phyloP scores from a whole-genome alignment of 2,329 filamentous ascomycete species.

The Diaporthe batatas region DNA sequence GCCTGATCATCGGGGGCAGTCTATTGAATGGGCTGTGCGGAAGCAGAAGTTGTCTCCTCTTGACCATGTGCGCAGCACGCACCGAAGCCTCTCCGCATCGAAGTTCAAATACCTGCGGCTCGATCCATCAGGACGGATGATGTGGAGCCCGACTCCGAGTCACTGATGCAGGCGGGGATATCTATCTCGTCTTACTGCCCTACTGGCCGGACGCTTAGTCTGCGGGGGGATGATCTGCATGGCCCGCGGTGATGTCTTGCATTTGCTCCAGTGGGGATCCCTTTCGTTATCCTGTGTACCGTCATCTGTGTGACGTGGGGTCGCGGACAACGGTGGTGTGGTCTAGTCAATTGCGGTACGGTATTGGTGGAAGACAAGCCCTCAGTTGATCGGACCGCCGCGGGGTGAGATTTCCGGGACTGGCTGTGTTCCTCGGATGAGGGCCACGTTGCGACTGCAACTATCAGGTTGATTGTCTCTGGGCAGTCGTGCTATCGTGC shows the following conservation, averaged over 20 bases:
- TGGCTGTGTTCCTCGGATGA: neutral
- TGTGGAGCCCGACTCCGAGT: neutral
- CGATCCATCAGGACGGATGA: neutral
- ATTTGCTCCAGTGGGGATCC: constrained; percentile 12
- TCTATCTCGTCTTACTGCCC: neutral
- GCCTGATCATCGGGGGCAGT: neutral
- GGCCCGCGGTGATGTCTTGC: neutral
- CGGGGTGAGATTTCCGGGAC: too few relatives aligned
- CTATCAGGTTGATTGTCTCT: neutral
- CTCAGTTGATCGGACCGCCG: neutral
- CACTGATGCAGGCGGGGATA: neutral
- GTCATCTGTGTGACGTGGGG: neutral
- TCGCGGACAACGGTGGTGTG: too few relatives aligned
- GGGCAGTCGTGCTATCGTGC: too few relatives aligned
- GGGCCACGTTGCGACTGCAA: neutral
- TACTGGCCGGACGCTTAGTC: neutral
- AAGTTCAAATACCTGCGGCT: neutral
- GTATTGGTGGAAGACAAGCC: neutral
- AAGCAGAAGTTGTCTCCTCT: neutral
- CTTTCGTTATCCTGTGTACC: constrained; percentile 2
- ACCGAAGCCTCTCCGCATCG: neutral
- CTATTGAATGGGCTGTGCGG: too few relatives aligned
- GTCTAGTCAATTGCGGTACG: neutral
- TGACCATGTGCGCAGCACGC: neutral
- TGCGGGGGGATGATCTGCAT: neutral